Evolutionary conservation across 306 rosid genomes (phyloP), one percentile per base, ranked within the genome.

Genomic region (Dryas alaskensis): DNA sequence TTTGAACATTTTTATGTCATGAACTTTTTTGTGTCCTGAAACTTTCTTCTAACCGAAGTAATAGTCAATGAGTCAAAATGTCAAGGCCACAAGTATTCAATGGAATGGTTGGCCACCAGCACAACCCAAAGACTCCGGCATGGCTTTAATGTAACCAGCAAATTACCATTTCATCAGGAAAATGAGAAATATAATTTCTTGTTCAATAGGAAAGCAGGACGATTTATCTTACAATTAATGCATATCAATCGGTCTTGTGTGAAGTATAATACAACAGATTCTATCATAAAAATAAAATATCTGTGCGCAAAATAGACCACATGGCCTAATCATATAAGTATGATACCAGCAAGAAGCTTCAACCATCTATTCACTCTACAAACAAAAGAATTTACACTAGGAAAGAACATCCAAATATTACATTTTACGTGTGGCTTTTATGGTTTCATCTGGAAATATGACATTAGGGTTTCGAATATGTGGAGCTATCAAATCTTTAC

Each of bases 391-490:
- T 77, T 63, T 76, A 5, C 46, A 65, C 70, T 75, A 81, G 14
- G 22, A 59, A 73, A 65, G 42, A 72, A 53, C 4, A 31, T 46
- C 72, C 44, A 31, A 43, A 59, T 74, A 65, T 50, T 69, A 73
- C 55, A 47, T n/a, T 72, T 64, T 52, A 67, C 16, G 43, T 60
- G 40, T 47, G 65, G 60, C 37, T 62, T 73, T 58, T 64, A 54
- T 10, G 42, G 78, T 75, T 81, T 83, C 86, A 39, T 71, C 82
- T 31, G 73, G 80, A 77, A 86, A 80, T 60, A 92, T 55, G 66
- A 90, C 65, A 72, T 89, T 87, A 11, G 89, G 90, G 81, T 92
- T 92, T 73, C 93, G 87, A 74, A 68, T 74, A 55, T 87, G 83
- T 61, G 80, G 68, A 74, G 68, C 61, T 22, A 69, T 63, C 22